These are phyloP conservation scores for Diospyros lotus DNA, from an alignment of 148 eudicot genomes.

Conservation along the genomic window DNA sequence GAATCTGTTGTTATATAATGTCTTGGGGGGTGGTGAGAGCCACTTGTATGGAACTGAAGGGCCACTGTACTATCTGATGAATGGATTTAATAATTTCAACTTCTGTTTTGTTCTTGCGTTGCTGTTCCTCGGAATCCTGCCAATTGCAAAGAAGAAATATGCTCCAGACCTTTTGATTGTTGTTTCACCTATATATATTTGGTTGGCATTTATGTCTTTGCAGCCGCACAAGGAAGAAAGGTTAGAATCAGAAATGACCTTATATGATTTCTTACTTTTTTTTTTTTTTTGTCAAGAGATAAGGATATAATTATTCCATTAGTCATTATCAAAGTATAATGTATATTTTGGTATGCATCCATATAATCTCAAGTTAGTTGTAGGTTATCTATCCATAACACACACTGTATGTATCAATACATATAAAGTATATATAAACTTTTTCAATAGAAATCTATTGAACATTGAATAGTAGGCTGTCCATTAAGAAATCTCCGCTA, in stretches of 20 bases:
- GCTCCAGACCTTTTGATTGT: constrained; percentile 68
- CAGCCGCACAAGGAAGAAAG: constrained; percentile 99
- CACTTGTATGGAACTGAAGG: constrained; percentile 96
- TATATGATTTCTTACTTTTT: constrained; percentile 1
- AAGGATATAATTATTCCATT: background rate
- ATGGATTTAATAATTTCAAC: constrained; percentile 95
- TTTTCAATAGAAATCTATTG: no score
- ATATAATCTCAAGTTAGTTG: background rate
- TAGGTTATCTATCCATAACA: background rate
- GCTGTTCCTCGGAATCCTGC: constrained; percentile 64
- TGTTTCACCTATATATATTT: constrained; percentile 78
- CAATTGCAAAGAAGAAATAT: constrained; percentile 66
- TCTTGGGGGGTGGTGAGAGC: constrained; percentile 96
- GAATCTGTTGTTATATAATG: constrained; percentile 81
- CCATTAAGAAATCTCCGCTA: no score
- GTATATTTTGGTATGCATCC: background rate
- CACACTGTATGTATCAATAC: no score
- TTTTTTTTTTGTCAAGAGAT: background rate
- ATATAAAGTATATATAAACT: no score
- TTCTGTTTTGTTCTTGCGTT: constrained; percentile 81
- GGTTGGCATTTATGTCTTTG: constrained; percentile 95
- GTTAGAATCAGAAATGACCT: constrained; percentile 31
- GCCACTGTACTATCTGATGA: constrained; percentile 68
- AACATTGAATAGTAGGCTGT: no score
- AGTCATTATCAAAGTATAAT: background rate